Evolutionary conservation across 2,329 filamentous ascomycete species (phyloP), one percentile per base, ranked within the genome.

Genomic region (Basipetospora sp.): DNA sequence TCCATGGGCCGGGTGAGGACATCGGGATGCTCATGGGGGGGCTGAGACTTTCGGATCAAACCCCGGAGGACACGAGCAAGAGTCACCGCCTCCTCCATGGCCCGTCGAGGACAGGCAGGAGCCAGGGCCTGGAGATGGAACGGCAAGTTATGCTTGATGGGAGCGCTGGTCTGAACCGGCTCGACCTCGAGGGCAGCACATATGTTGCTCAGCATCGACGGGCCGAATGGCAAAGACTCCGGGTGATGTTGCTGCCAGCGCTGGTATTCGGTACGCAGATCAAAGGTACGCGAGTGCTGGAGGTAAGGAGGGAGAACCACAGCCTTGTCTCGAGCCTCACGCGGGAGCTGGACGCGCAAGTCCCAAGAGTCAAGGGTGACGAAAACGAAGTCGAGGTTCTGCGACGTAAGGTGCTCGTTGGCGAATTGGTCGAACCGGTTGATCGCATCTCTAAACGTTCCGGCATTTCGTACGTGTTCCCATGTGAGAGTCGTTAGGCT

Each of bases 291-390:
- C 28, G 90, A 94, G 66, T 98, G 90, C 65, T 98, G 90, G 42
- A 98, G 74, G 59, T 98, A 98, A 8, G 88, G 82, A 16, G 90
- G 90, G 26, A 98, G 74, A 36, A 96, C 90, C 30, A 96, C 90
- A 47, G 87, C 82, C 71, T 98, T 98, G 66, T 98, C 90, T 52
- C 90, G 84, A 54, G 90, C 90, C 66, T 98, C 90, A 45, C 90
- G 84, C 34, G 90, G 90, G 54, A 98, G 74, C 69, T 98, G 90
- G 41, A 98, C 90, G 49, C 90, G 85, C 43, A 98, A 77, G 57
- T 98, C 90, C 90, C 90, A 98, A 32, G 88, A 87, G 60, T 96
- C 92, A 51, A 98, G 77, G 30, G 90, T 98, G 43, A 98, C 90
- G 58, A 98, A 98, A 46, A 92, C 87, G 57, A 98, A 98, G 53